Evolutionary conservation across 345 rosid genomes (phyloP).

Genomic region (Populus ilicifolia): DNA sequence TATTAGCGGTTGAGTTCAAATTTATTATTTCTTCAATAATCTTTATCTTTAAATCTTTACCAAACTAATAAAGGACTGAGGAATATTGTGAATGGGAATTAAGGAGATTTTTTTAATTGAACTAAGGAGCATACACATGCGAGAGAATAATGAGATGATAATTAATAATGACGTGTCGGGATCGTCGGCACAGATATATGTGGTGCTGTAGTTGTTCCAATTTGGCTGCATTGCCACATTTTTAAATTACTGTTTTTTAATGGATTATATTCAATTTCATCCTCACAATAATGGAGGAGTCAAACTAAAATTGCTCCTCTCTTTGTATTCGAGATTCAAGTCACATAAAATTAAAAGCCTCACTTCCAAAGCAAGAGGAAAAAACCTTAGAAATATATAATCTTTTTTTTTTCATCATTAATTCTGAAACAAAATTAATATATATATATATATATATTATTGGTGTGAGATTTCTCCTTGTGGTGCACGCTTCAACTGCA

Average conservation of each 20-base stretch:
- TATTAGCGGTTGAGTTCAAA: no score
- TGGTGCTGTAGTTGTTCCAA: neutral
- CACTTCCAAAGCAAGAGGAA: no score
- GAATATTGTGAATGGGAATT: neutral
- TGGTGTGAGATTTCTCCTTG: no score
- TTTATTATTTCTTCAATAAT: no score
- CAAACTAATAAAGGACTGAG: no score
- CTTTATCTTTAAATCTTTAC: no score
- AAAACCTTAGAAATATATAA: neutral
- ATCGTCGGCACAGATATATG: neutral
- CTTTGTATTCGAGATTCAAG: neutral
- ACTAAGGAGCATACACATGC: no score
- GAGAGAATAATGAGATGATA: neutral
- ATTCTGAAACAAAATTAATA: no score
- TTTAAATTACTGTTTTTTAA: neutral
- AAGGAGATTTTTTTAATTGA: neutral
- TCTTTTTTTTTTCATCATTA: no score
- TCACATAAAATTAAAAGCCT: no score
- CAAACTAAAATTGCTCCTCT: neutral
- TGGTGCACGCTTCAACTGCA: no score
- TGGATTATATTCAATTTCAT: neutral
- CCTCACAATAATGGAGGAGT: neutral
- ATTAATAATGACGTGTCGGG: neutral
- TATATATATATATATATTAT: no score
- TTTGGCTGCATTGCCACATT: neutral